Base-by-base conservation (phyloP, 306 rosid species). In the Acacia crassicarpa region DNA sequence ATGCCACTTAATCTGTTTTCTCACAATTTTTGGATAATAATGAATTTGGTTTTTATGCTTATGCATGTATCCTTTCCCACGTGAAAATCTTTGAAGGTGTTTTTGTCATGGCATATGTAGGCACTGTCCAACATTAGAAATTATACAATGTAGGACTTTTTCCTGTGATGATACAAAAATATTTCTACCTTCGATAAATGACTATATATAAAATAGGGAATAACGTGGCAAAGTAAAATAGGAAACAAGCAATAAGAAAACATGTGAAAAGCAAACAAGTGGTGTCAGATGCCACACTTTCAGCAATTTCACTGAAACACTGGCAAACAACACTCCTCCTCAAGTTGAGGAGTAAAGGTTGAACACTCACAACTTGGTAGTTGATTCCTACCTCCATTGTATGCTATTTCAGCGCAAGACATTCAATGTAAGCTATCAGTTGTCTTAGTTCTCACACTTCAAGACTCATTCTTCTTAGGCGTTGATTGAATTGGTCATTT, bases 41-140 rank as follows among this genome's bases (percentile, higher is more conserved):
- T 78, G 49, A 82, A 61, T 48, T 75, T 62, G 49, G 66, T 75
- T 17, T 56, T 45, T 67, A 20, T 45, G 65, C 71, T 68, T 82
- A 58, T 48, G 66, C 72, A 5, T 67, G 12, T 69, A 72, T 70
- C 41, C 45, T 76, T 46, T 74, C 70, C 58, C 27, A 46, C 23
- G 30, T 48, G 53, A 45, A 69, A 76, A 17, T 8, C 49, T 70
- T 76, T 49, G 45, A 66, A 54, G 62, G 71, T 67, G 77, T 53
- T 43, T 43, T 51, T 75, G n/a, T 83, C 62, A 44, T 54, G 74
- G 62, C 45, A 45, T 54, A 70, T 35, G 14, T 63, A 53, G 75
- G 67, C 59, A 12, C 68, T 79, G 44, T 44, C 46, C 32, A 69
- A 22, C 15, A 41, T 54, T 35, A 41, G 7, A 33, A 67, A 46